Percentiles rank a stretch among this genome's conserved stretches.
These are phyloP conservation scores for Diaporthe humulicola DNA, from an alignment of 2,329 filamentous ascomycete genomes.

Conservation along the genomic window DNA sequence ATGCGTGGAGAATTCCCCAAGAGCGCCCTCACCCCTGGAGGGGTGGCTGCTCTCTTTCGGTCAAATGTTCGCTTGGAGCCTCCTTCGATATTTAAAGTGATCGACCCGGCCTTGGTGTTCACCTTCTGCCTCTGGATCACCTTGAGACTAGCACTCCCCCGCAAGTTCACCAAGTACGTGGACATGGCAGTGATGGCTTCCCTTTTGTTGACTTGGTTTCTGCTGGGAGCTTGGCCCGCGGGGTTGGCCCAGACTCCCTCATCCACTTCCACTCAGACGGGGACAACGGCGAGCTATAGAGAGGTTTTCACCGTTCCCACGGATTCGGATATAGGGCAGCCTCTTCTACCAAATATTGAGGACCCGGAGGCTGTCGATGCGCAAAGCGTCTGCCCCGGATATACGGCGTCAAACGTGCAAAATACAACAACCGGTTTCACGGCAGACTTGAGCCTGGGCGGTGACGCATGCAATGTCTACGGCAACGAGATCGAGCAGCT, in stretches of 20 bases:
- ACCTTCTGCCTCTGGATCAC: constrained; percentile 13
- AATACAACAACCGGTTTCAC: constrained; percentile 68
- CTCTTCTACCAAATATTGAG: constrained; percentile 36
- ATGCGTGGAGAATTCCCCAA: constrained; percentile 4
- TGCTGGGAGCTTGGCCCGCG: constrained; percentile 19
- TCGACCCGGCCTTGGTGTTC: background rate
- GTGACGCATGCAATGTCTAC: constrained; percentile 79
- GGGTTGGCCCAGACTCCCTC: constrained; percentile 19
- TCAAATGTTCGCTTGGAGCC: constrained; percentile 14
- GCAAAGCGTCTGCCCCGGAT: constrained; percentile 69
- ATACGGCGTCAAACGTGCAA: constrained; percentile 72
- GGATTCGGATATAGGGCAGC: constrained; percentile 34
- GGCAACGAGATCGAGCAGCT: constrained; percentile 76
- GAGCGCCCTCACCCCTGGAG: background rate
- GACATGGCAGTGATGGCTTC: constrained; percentile 35
- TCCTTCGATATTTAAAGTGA: constrained; percentile 16
- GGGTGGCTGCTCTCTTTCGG: background rate
- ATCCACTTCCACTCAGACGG: background rate
- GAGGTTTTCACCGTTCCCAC: constrained; percentile 38
- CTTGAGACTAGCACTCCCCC: constrained; percentile 22
- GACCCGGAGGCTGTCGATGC: constrained; percentile 38
- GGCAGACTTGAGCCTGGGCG: constrained; percentile 77
- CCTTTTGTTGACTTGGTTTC: constrained; percentile 13
- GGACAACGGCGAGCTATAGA: constrained; percentile 33
- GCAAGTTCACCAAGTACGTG: constrained; percentile 22